A percentile compares a stretch with the other conserved stretches of the same genome.
These are phyloP conservation scores for Termitomyces bulborhizus DNA, from an alignment of 768 basidiomycete species.

Conservation along the genomic window DNA sequence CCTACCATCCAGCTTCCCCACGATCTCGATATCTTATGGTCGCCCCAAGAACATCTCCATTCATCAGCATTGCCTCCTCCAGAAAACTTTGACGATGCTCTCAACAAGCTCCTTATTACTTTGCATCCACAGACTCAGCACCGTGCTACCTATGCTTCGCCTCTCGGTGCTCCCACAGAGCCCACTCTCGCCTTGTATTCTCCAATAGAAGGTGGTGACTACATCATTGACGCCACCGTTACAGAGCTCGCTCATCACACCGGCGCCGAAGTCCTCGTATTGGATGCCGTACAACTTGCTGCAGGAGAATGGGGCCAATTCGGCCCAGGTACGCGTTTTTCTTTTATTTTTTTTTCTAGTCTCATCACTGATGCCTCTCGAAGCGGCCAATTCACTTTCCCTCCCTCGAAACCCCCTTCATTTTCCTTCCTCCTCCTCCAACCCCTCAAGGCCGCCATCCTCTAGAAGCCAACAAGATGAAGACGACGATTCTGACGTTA, in stretches of 20 bases:
- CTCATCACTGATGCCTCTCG: neutral
- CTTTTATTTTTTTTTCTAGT: neutral
- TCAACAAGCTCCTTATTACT: constrained; percentile 70
- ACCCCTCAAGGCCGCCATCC: constrained; percentile 15
- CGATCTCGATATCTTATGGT: constrained; percentile 62
- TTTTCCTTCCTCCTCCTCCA: constrained; percentile 32
- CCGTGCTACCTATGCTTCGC: constrained; percentile 53
- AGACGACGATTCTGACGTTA: constrained; percentile 34
- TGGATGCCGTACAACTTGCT: constrained; percentile 81
- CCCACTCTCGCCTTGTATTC: constrained; percentile 85
- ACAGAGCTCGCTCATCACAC: constrained; percentile 68
- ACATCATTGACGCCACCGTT: constrained; percentile 75
- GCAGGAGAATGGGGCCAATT: constrained; percentile 86
- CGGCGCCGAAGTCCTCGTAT: constrained; percentile 73
- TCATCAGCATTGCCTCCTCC: constrained; percentile 53
- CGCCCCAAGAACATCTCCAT: constrained; percentile 35
- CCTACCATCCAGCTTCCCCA: constrained; percentile 43
- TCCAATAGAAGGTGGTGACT: constrained; percentile 81
- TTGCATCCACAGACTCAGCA: constrained; percentile 82
- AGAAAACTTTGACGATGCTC: constrained; percentile 68
- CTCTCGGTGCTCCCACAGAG: constrained; percentile 52
- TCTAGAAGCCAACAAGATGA: constrained; percentile 35
- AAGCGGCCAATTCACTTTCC: constrained; percentile 66
- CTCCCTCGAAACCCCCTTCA: constrained; percentile 75
- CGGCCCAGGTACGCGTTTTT: constrained; percentile 54